Conservation (phyloP, 2,329 filamentous ascomycete species). For the Fusarium liriodendri region DNA sequence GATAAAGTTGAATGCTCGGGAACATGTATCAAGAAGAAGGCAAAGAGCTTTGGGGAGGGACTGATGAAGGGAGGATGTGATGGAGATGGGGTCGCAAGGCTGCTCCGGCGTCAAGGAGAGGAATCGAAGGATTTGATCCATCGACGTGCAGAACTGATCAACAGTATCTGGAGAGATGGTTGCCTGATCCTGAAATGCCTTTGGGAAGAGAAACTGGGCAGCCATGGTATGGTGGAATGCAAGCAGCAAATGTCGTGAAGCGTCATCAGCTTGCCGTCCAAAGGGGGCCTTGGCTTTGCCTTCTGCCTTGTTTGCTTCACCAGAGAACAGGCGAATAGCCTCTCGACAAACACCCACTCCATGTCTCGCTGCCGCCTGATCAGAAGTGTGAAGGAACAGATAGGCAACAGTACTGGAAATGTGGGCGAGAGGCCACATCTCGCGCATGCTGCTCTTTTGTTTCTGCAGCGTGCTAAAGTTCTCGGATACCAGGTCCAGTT, state of each 20-base stretch:
- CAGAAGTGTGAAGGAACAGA: constrained; percentile 32
- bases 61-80: constrained; percentile 35
- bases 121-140: constrained; percentile 45
- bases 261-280: constrained; percentile 38
- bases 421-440: constrained; percentile 51
- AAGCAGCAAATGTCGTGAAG: constrained; percentile 43
- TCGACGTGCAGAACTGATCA: constrained; percentile 44
- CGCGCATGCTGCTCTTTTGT: constrained; percentile 48
- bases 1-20: constrained; percentile 44
- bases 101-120: constrained; percentile 37
- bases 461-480: constrained; percentile 52
- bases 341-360: constrained; percentile 42
- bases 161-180: constrained; percentile 38
- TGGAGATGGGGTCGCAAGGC: constrained; percentile 30
- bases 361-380: constrained; percentile 41
- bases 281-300: background rate
- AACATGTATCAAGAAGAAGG: constrained; percentile 47
- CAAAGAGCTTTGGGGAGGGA: constrained; percentile 45
- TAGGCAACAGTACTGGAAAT: constrained; percentile 47
- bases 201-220: constrained; percentile 49
- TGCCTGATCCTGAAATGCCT: constrained; percentile 33
- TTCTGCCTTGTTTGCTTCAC: constrained; percentile 36
- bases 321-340: constrained; percentile 42
- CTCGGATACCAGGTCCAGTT: constrained; percentile 50
- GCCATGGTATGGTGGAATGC: constrained; percentile 48